These are phyloP conservation scores for Sphaerulina vaccinii DNA, from an alignment of 2,329 filamentous ascomycete genomes.

Conservation along the genomic window DNA sequence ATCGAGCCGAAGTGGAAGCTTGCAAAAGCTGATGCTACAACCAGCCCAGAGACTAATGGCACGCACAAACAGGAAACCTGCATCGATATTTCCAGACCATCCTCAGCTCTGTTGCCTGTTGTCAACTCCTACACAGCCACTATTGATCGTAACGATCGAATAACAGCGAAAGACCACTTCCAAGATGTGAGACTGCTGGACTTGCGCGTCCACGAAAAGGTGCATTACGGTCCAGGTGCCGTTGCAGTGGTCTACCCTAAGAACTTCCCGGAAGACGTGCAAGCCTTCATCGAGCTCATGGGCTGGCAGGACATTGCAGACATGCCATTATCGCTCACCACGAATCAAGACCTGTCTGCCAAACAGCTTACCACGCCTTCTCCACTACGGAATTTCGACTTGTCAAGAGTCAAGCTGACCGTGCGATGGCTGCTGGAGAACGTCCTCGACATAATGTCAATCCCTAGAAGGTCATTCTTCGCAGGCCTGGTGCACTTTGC, in stretches of 20 bases:
- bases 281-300: conserved; percentile 75
- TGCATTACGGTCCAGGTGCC: conserved; percentile 68
- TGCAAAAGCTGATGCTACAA: neutral
- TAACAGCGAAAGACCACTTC: conserved; percentile 78
- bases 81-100: conserved; percentile 27
- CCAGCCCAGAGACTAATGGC: neutral
- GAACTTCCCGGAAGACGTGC: conserved; percentile 80
- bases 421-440: conserved; percentile 74
- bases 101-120: conserved; percentile 56
- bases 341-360: conserved; percentile 30
- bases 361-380: conserved; percentile 37
- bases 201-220: conserved; percentile 50
- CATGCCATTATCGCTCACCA: conserved; percentile 56
- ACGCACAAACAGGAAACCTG: neutral
- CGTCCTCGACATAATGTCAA: conserved; percentile 84
- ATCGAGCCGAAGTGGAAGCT: conserved; percentile 74
- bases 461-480: conserved; percentile 86
- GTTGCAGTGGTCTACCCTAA: conserved; percentile 80
- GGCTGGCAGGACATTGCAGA: conserved; percentile 75
- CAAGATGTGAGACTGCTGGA: conserved; percentile 87
- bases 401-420: conserved; percentile 52
- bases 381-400: conserved; percentile 40
- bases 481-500: conserved; percentile 74
- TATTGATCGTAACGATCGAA: conserved; percentile 64
- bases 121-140: conserved; percentile 57